Conservation (phyloP, 2,329 filamentous ascomycete genomes). For the Fusarium sp. region DNA sequence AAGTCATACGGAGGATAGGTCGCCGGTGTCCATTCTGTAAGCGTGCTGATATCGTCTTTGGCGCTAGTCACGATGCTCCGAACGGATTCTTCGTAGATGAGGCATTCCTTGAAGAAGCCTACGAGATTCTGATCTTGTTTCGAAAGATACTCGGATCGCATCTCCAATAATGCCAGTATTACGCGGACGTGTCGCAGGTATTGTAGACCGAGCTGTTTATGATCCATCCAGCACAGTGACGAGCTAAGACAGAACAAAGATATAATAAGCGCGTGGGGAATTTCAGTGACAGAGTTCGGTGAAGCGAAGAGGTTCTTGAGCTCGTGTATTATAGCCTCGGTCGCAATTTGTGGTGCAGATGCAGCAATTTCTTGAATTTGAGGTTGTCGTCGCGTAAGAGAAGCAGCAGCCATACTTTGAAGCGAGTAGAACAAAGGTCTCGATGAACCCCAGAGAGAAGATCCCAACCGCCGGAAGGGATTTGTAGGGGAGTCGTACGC, state of each 20-base stretch:
- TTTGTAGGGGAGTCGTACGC: constrained; percentile 36
- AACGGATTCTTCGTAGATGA: constrained; percentile 35
- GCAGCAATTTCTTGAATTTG: constrained; percentile 30
- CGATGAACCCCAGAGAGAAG: constrained; percentile 27
- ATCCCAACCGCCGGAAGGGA: constrained; percentile 28
- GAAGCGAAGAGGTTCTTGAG: constrained; percentile 19
- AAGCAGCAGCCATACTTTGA: constrained; percentile 38
- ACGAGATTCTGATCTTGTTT: constrained; percentile 26
- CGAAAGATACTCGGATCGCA: constrained; percentile 16
- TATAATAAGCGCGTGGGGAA: constrained; percentile 30
- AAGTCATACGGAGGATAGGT: constrained; percentile 22
- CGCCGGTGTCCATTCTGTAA: constrained; percentile 25
- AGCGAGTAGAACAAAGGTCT: constrained; percentile 33
- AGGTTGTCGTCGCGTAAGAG: constrained; percentile 15
- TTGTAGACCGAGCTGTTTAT: constrained; percentile 34
- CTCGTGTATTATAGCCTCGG: constrained; percentile 33
- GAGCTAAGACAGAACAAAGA: constrained; percentile 36
- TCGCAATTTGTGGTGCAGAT: constrained; percentile 26
- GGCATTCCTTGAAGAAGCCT: constrained; percentile 35
- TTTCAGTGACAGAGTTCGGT: constrained; percentile 19
- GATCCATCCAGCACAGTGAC: constrained; percentile 36
- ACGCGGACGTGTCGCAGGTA: constrained; percentile 35
- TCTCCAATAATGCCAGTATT: constrained; percentile 28
- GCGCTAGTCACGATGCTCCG: constrained; percentile 34
- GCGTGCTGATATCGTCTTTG: constrained; percentile 32